Evolutionary conservation across 768 basidiomycete species (phyloP).

Genomic region (Phallus indusiatus): DNA sequence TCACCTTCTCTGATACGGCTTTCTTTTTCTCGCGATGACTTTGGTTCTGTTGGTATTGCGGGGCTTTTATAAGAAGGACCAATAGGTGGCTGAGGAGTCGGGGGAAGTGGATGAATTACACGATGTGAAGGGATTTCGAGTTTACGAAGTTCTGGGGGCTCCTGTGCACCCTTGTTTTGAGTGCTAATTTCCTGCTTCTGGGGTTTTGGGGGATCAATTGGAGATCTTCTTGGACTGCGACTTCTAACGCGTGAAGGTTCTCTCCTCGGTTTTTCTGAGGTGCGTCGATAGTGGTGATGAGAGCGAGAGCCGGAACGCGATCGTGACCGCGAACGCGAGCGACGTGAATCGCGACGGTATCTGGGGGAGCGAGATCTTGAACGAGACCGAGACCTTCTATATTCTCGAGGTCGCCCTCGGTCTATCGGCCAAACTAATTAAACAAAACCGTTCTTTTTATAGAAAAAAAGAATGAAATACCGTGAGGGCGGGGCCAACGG

Average conservation of each 20-base stretch:
- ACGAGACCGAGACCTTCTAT: slow-evolving; percentile 5
- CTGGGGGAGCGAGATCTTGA: background rate
- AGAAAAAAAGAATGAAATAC: background rate
- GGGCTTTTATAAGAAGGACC: slow-evolving; percentile 4
- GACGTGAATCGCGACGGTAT: background rate
- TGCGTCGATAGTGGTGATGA: background rate
- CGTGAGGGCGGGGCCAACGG: background rate
- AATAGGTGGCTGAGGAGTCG: background rate
- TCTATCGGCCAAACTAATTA: background rate
- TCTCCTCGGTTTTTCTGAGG: background rate
- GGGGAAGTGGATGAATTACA: background rate
- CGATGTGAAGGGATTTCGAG: background rate
- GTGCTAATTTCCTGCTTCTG: background rate
- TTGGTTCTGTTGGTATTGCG: background rate
- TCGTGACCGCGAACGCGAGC: background rate
- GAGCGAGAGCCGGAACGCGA: no score
- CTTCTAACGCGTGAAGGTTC: background rate
- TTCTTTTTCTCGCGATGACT: background rate
- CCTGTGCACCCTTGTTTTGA: background rate
- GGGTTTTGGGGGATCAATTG: background rate
- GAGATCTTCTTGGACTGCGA: background rate
- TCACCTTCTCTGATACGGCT: background rate
- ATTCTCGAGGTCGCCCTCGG: background rate
- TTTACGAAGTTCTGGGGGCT: background rate
- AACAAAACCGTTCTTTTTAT: background rate